Percentiles rank a stretch among this genome's conserved stretches.
Conservation (phyloP, 257 asterid genomes). For the Eucommia ulmoides region DNA sequence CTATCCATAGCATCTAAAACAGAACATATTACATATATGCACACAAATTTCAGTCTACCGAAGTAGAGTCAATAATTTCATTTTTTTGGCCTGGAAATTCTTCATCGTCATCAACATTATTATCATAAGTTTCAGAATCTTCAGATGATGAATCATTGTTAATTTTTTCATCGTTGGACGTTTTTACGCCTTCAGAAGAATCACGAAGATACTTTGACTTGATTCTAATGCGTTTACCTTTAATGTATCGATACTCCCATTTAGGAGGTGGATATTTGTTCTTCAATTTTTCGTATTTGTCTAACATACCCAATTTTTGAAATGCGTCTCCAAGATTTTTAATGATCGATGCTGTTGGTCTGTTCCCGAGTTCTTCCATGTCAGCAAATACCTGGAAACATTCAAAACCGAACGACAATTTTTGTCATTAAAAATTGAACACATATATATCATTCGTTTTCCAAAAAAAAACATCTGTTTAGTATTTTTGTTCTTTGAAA, state of each 20-base stretch:
- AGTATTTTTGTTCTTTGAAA: no score
- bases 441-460: no score
- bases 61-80: background rate
- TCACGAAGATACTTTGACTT: constrained; percentile 23
- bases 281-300: constrained; percentile 49
- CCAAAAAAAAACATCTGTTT: no score
- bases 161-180: constrained; percentile 16
- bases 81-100: background rate
- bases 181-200: constrained; percentile 8
- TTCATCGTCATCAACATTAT: background rate
- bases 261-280: constrained; percentile 77
- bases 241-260: constrained; percentile 68
- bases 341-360: constrained; percentile 50
- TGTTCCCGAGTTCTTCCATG: constrained; percentile 89
- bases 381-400: constrained; percentile 79
- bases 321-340: constrained; percentile 68
- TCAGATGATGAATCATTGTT: constrained; percentile 14
- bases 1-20: no score
- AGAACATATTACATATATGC: no score
- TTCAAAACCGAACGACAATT: no score
- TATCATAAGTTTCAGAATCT: constrained; percentile 7
- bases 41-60: background rate
- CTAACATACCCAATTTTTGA: constrained; percentile 62
- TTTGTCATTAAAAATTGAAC: no score
- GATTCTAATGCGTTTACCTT: constrained; percentile 71